phyloP scores from a whole-genome alignment of 768 basidiomycete genomes.

The Leucocoprinus sp. region DNA sequence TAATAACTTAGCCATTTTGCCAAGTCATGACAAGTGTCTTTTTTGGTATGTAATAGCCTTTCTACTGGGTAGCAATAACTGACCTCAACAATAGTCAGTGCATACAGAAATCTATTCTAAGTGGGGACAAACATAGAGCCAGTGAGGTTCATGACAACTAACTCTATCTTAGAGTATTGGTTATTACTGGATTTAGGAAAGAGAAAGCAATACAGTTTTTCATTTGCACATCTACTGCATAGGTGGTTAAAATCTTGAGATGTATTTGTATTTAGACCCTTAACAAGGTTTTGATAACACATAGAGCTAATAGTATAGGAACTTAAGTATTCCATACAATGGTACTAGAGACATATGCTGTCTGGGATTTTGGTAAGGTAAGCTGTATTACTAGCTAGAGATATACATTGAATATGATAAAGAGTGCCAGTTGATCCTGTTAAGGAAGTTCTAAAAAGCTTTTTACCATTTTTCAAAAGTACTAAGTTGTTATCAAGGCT shows the following conservation, averaged over 20 bases:
- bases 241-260: conserved; percentile 11
- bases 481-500: conserved; percentile 3
- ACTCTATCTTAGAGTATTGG: too few species aligned
- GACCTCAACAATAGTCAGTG: conserved; percentile 24
- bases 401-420: conserved; percentile 5
- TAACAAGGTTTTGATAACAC: conserved; percentile 16
- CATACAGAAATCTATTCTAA: conserved; percentile 19
- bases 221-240: too few species aligned
- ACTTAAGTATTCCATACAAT: conserved; percentile 18
- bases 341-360: conserved; percentile 18
- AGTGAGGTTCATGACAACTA: conserved; percentile 22
- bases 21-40: too few species aligned
- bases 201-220: too few species aligned
- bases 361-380: neutral
- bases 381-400: neutral
- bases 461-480: too few species aligned
- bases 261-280: conserved; percentile 16
- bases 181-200: too few species aligned
- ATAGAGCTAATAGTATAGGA: conserved; percentile 14
- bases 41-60: conserved; percentile 18
- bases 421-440: neutral
- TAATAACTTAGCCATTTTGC: too few species aligned
- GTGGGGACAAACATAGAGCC: conserved; percentile 20
- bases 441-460: conserved; percentile 1
- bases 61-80: conserved; percentile 14